Evolutionary conservation across 441 rosid genomes (phyloP).

Genomic region (Isatis lusitanica): DNA sequence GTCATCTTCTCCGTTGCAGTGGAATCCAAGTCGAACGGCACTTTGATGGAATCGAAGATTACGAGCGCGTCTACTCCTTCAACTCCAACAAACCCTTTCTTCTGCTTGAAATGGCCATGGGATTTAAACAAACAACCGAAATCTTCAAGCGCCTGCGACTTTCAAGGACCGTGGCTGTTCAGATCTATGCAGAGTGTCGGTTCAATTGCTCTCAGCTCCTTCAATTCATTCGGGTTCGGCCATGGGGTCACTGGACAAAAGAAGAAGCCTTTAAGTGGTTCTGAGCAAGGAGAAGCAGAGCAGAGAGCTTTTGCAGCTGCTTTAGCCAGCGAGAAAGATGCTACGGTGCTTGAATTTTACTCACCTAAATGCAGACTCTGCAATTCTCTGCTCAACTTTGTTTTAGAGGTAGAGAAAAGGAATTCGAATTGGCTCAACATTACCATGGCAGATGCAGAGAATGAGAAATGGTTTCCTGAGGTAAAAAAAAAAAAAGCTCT

Average conservation of each 20-base stretch:
- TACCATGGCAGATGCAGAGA: slow-evolving; percentile 98
- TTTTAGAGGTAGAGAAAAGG: slow-evolving; percentile 66
- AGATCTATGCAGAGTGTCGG: slow-evolving; percentile 71
- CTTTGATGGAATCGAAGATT: slow-evolving; percentile 19
- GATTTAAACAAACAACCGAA: slow-evolving; percentile 42
- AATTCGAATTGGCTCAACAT: slow-evolving; percentile 77
- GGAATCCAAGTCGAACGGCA: neutral
- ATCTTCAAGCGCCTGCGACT: slow-evolving; percentile 48
- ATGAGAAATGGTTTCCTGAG: slow-evolving; percentile 94
- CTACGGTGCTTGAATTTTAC: slow-evolving; percentile 82
- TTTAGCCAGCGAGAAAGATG: slow-evolving; percentile 71
- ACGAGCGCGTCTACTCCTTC: slow-evolving; percentile 26
- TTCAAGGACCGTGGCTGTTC: slow-evolving; percentile 74
- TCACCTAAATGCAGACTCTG: slow-evolving; percentile 88
- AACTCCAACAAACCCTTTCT: slow-evolving; percentile 46
- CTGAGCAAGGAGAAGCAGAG: slow-evolving; percentile 87
- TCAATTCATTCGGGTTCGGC: slow-evolving; percentile 38
- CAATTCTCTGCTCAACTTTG: slow-evolving; percentile 68
- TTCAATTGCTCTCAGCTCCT: slow-evolving; percentile 58
- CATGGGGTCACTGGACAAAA: slow-evolving; percentile 35
- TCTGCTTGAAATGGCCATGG: slow-evolving; percentile 92
- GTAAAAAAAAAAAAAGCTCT: slow-evolving; percentile 33
- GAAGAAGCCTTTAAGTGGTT: slow-evolving; percentile 44
- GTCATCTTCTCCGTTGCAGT: neutral
- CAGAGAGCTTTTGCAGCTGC: slow-evolving; percentile 84